phyloP scores from a whole-genome alignment of 2,329 filamentous ascomycete species.

The Samsoniella hepiali region DNA sequence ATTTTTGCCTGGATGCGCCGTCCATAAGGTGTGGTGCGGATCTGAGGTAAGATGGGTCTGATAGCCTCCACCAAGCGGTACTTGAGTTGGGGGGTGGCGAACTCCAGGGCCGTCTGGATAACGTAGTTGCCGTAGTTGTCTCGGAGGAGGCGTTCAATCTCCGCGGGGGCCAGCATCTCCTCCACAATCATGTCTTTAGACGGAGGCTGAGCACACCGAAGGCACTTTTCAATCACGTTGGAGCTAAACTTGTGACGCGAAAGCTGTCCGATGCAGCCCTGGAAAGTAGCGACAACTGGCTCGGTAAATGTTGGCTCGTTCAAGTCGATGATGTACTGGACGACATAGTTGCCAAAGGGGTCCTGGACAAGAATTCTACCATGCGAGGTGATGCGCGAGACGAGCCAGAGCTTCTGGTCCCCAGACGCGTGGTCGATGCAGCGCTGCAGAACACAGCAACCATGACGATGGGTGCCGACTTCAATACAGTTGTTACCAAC shows the following conservation, averaged over 20 bases:
- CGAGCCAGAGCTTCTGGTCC: slow-evolving; percentile 81
- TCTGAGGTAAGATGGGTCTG: slow-evolving; percentile 76
- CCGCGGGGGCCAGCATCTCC: slow-evolving; percentile 69
- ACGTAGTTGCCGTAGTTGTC: slow-evolving; percentile 98
- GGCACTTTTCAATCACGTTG: slow-evolving; percentile 95
- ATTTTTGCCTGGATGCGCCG: slow-evolving; percentile 93
- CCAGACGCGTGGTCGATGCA: slow-evolving; percentile 97
- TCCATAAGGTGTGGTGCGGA: slow-evolving; percentile 89
- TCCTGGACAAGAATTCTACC: slow-evolving; percentile 91
- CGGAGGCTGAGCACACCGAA: slow-evolving; percentile 74
- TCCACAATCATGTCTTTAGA: slow-evolving; percentile 79
- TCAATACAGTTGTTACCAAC: slow-evolving; percentile 83
- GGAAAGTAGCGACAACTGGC: slow-evolving; percentile 79
- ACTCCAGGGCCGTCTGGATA: slow-evolving; percentile 91
- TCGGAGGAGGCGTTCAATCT: slow-evolving; percentile 84
- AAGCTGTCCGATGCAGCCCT: slow-evolving; percentile 63
- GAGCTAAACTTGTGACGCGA: slow-evolving; percentile 99
- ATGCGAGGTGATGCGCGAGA: slow-evolving; percentile 81
- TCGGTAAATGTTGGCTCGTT: slow-evolving; percentile 85
- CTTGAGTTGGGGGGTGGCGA: slow-evolving; percentile 71
- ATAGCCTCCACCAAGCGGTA: slow-evolving; percentile 76
- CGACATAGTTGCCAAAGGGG: slow-evolving; percentile 97
- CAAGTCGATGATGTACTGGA: slow-evolving; percentile 96
- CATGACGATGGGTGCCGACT: slow-evolving; percentile 94
- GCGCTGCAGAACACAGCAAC: slow-evolving; percentile 95